Evolutionary conservation across 371 early-diverging fungal species (phyloP).

Genomic region (Ordospora pajunii): DNA sequence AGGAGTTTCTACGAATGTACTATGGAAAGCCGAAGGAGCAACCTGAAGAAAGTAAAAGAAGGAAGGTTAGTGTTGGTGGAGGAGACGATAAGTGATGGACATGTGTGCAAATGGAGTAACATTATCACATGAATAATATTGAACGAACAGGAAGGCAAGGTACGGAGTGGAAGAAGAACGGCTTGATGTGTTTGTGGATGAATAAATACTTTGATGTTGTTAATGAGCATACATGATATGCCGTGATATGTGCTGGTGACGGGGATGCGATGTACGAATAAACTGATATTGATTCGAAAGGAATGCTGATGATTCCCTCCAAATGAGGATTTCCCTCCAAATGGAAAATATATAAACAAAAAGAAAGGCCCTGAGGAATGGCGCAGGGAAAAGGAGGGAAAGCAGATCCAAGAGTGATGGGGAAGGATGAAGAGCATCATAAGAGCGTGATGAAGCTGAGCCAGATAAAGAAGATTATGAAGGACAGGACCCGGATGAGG

Average conservation of each 20-base stretch:
- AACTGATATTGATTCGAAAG: too few species aligned
- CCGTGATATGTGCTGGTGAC: too few species aligned
- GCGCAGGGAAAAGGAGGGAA: slow-evolving; percentile 58
- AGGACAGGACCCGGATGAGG: slow-evolving; percentile 56
- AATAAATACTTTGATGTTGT: not conserved
- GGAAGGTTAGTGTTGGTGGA: not conserved
- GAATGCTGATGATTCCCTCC: not conserved
- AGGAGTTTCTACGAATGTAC: slow-evolving; percentile 21
- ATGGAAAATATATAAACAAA: slow-evolving; percentile 41
- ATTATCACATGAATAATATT: not conserved
- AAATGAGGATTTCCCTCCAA: slow-evolving; percentile 41
- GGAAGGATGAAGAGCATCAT: slow-evolving; percentile 37
- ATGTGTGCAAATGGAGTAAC: not conserved
- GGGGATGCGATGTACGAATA: not conserved
- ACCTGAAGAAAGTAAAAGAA: not conserved
- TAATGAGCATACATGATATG: too few species aligned
- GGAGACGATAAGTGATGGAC: not conserved
- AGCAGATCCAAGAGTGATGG: slow-evolving; percentile 56
- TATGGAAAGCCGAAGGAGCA: not conserved
- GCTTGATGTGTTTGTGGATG: not conserved
- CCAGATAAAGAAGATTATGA: slow-evolving; percentile 59
- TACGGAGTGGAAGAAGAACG: too few species aligned
- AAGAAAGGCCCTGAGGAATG: slow-evolving; percentile 22
- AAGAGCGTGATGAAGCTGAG: slow-evolving; percentile 51
- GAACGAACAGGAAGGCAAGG: too few species aligned